Conservation (phyloP, 192 early-diverging fungal genomes). For the Lobosporangium transversale region DNA sequence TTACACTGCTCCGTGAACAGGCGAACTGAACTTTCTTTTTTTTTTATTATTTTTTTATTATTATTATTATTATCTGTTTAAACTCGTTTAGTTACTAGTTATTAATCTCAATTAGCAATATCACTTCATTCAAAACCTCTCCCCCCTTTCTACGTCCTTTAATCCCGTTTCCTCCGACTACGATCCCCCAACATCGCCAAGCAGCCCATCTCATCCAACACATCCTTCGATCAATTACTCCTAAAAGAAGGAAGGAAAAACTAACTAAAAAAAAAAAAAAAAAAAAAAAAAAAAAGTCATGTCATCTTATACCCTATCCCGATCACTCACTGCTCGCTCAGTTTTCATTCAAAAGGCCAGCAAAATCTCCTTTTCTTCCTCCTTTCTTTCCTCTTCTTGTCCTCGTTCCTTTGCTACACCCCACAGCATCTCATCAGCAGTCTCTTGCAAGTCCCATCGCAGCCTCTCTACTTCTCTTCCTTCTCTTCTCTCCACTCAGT, state of each 20-base stretch:
- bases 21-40: neutral
- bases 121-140: neutral
- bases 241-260: no score
- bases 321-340: constrained; percentile 25
- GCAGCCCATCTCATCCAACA: neutral
- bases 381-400: constrained; percentile 14
- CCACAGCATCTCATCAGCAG: no score
- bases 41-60: no score
- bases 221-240: constrained; percentile 9
- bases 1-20: neutral
- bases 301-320: constrained; percentile 21
- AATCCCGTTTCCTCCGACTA: constrained; percentile 32
- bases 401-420: neutral
- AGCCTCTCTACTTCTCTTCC: neutral
- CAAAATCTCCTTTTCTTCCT: constrained; percentile 6
- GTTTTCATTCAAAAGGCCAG: constrained; percentile 25
- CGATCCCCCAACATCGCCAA: constrained; percentile 5
- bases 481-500: constrained; percentile 8
- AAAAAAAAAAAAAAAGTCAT: constrained; percentile 14
- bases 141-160: constrained; percentile 4
- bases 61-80: no score
- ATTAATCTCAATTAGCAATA: no score
- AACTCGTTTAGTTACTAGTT: no score
- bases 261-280: no score
- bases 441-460: neutral